Percentiles rank a stretch among this genome's conserved stretches.
phyloP scores from a whole-genome alignment of 164 flowering plant species.

The Macadamia integrifolia region DNA sequence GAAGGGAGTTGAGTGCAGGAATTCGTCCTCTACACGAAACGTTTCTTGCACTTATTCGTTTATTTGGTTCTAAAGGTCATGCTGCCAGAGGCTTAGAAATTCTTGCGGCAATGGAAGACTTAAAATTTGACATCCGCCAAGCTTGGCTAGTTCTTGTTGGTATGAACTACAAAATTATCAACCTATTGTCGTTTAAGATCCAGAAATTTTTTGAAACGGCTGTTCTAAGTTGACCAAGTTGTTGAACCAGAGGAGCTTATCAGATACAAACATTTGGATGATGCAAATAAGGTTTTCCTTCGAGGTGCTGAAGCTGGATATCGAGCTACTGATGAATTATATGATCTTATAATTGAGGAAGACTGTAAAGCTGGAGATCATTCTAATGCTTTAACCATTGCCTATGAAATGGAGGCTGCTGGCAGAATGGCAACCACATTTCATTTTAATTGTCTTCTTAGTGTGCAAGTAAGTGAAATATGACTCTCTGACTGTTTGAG shows the following conservation, averaged over 20 bases:
- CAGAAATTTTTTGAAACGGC: neutral
- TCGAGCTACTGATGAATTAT: constrained; percentile 81
- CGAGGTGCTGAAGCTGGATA: constrained; percentile 86
- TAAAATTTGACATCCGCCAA: constrained; percentile 74
- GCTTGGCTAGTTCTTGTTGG: constrained; percentile 94
- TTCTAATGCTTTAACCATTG: constrained; percentile 89
- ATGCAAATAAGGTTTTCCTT: constrained; percentile 82
- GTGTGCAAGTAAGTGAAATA: constrained; percentile 61
- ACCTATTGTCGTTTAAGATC: constrained; percentile 1
- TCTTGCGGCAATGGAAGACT: constrained; percentile 88
- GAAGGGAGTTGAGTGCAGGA: constrained; percentile 85
- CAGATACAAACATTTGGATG: constrained; percentile 54
- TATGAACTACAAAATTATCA: constrained; percentile 15
- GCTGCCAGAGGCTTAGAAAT: constrained; percentile 79
- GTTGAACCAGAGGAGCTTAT: constrained; percentile 73
- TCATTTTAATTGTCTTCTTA: constrained; percentile 93
- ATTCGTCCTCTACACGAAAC: constrained; percentile 86
- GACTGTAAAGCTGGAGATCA: constrained; percentile 95
- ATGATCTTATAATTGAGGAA: constrained; percentile 81
- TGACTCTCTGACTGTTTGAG: neutral
- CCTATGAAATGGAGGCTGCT: constrained; percentile 97
- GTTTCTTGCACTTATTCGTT: constrained; percentile 68
- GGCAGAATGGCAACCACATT: constrained; percentile 94
- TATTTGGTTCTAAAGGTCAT: constrained; percentile 77
- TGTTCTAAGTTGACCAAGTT: constrained; percentile 12